These are phyloP conservation scores for Sporothrix pseudoabietina DNA, from an alignment of 2,329 filamentous ascomycete genomes.

Conservation along the genomic window DNA sequence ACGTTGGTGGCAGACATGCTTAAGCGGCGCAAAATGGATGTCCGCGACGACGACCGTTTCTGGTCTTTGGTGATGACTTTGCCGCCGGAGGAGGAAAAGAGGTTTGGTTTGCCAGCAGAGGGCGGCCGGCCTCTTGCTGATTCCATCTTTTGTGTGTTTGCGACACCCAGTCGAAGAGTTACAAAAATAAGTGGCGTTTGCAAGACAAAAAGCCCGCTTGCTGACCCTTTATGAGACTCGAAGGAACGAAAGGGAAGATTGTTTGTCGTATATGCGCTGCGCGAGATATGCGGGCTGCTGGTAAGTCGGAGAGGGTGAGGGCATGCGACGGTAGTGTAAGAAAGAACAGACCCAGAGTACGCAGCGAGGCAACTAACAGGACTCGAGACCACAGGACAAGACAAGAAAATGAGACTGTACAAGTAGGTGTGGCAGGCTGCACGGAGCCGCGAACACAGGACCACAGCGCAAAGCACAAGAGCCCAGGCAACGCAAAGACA, in stretches of 20 bases:
- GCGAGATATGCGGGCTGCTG: background rate
- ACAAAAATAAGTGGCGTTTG: background rate
- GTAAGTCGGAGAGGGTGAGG: background rate
- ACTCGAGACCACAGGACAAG: background rate
- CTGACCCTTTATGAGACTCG: background rate
- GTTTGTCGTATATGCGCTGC: background rate
- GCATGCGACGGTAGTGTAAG: background rate
- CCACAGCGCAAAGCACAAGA: background rate
- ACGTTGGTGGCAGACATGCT: constrained; percentile 17
- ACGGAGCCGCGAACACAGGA: background rate
- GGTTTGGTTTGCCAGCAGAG: constrained; percentile 6
- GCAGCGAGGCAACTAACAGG: background rate
- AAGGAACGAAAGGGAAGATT: background rate
- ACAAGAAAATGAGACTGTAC: background rate
- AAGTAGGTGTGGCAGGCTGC: background rate
- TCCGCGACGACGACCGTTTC: constrained; percentile 25
- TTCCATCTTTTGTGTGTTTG: background rate
- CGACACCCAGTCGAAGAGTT: background rate
- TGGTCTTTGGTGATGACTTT: constrained; percentile 7
- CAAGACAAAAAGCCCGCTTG: background rate
- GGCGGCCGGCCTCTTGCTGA: background rate
- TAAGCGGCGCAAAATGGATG: constrained; percentile 4
- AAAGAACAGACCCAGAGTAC: background rate
- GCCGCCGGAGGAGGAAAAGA: background rate
- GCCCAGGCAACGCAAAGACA: background rate